These are phyloP conservation scores for Persicaria maculosa DNA, from an alignment of 148 eudicot species.

Conservation along the genomic window DNA sequence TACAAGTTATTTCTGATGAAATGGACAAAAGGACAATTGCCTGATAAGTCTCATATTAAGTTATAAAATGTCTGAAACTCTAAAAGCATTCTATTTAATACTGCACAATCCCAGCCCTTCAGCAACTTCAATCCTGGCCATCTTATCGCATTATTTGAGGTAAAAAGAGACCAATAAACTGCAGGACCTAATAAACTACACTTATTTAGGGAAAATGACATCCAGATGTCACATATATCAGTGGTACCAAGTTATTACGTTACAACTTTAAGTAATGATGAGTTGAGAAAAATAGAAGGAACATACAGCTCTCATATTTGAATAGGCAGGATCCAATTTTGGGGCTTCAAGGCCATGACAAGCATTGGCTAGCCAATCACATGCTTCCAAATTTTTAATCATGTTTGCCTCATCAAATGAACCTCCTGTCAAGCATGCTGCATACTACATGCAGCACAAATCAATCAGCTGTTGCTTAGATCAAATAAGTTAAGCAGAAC, in stretches of 20 bases:
- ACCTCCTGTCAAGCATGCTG: conserved; percentile 67
- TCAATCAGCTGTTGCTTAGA: neutral
- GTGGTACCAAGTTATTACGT: neutral
- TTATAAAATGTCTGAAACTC: neutral
- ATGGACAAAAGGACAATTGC: neutral
- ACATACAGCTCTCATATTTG: conserved; percentile 82
- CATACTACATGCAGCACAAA: conserved; percentile 43
- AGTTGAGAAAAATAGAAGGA: conserved; percentile 7
- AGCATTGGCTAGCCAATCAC: conserved; percentile 91
- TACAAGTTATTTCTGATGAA: neutral
- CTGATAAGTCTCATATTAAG: neutral
- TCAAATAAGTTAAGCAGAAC: neutral
- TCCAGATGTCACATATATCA: neutral
- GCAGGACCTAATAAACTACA: neutral
- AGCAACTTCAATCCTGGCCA: neutral
- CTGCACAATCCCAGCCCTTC: neutral
- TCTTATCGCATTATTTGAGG: neutral
- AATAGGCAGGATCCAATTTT: conserved; percentile 62
- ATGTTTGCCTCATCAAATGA: conserved; percentile 66
- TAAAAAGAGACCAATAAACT: neutral
- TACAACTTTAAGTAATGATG: neutral
- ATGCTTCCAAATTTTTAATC: conserved; percentile 81
- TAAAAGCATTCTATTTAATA: neutral
- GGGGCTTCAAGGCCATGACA: conserved; percentile 67
- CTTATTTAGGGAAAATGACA: neutral